phyloP scores from a whole-genome alignment of 164 flowering plant genomes.

The Buxus sempervirens region DNA sequence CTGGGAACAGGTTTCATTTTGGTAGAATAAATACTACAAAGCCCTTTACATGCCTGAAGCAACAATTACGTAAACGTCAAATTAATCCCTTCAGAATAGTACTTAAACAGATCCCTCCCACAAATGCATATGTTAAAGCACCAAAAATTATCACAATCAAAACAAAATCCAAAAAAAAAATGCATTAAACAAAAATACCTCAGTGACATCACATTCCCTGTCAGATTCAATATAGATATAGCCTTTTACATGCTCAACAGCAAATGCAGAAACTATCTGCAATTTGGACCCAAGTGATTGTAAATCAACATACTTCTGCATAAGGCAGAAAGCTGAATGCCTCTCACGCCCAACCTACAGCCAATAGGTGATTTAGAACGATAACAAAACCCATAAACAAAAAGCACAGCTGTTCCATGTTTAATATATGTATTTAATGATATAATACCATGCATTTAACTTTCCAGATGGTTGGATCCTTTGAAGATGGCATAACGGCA shows the following conservation, averaged over 20 bases:
- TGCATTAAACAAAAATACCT: slow-evolving; percentile 40
- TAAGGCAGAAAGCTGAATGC: slow-evolving; percentile 72
- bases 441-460: slow-evolving; percentile 71
- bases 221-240: slow-evolving; percentile 81
- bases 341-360: slow-evolving; percentile 87
- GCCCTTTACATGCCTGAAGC: slow-evolving; percentile 79
- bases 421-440: not conserved
- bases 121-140: not conserved
- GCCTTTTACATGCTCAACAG: slow-evolving; percentile 77
- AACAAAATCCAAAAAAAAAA: not conserved
- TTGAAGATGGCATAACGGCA: slow-evolving; percentile 24
- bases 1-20: slow-evolving; percentile 47
- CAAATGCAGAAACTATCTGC: slow-evolving; percentile 71
- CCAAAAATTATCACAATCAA: not conserved
- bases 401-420: not conserved
- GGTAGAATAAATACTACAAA: slow-evolving; percentile 47
- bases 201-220: slow-evolving; percentile 58
- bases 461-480: slow-evolving; percentile 70
- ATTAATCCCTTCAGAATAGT: not conserved
- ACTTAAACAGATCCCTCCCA: not conserved
- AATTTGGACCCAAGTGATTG: slow-evolving; percentile 52
- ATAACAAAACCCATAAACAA: not conserved
- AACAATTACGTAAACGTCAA: not conserved
- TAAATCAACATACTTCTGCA: slow-evolving; percentile 83
- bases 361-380: not conserved